A percentile compares a stretch with the other conserved stretches of the same genome.
These are phyloP conservation scores for Physcomitrellopsis africana DNA, from an alignment of 225 moss, liverwort and hornwort species.

Conservation along the genomic window DNA sequence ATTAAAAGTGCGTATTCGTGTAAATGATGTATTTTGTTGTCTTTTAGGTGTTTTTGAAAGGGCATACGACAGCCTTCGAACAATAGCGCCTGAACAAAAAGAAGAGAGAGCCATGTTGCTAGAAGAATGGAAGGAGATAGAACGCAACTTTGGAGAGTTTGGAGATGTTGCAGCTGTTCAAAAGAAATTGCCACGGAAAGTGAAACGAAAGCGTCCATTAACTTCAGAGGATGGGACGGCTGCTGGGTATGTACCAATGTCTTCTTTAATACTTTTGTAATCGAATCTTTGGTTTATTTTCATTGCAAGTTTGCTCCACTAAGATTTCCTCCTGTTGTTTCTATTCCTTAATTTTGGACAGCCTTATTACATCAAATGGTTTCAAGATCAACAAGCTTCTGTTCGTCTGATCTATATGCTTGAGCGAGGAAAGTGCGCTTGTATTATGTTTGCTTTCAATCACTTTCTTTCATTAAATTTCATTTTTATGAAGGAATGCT, in stretches of 20 bases:
- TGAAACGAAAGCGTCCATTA: constrained; percentile 70
- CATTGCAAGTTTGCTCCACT: constrained; percentile 1
- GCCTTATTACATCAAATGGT: background rate
- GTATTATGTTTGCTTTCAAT: background rate
- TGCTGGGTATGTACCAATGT: constrained; percentile 43
- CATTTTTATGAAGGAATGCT: background rate
- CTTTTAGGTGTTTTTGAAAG: constrained; percentile 71
- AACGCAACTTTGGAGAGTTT: constrained; percentile 55
- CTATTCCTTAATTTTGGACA: background rate
- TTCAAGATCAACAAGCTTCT: background rate
- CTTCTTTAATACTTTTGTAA: background rate
- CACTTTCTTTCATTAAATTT: background rate
- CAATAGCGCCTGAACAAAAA: constrained; percentile 49
- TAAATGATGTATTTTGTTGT: background rate
- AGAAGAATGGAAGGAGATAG: constrained; percentile 75
- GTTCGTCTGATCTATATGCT: background rate
- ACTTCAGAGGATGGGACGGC: constrained; percentile 64
- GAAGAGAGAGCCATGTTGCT: constrained; percentile 78
- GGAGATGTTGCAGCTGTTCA: constrained; percentile 68
- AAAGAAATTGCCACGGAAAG: constrained; percentile 65
- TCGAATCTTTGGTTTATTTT: constrained; percentile 10
- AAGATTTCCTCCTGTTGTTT: background rate
- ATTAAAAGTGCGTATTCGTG: too few relatives aligned
- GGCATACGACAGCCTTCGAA: constrained; percentile 65
- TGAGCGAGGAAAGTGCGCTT: background rate